These are phyloP conservation scores for Bimuria novae-zelandiae DNA, from an alignment of 2,329 filamentous ascomycete species.

Conservation along the genomic window DNA sequence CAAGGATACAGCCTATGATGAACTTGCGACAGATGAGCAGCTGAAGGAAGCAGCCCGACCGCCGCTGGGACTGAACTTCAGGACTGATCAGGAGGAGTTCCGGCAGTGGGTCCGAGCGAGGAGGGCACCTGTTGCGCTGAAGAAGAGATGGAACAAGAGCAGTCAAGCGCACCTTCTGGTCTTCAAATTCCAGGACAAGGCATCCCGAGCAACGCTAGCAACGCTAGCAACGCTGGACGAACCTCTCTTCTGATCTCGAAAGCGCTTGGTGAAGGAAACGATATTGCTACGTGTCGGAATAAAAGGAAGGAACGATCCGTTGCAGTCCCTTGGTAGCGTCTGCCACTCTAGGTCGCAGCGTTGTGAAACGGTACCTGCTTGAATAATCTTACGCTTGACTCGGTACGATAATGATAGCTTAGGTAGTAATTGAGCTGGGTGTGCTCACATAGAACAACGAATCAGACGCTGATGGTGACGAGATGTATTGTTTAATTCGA, in stretches of 20 bases:
- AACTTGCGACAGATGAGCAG: conserved; percentile 14
- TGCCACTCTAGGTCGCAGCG: too few relatives aligned
- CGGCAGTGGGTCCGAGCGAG: conserved; percentile 1
- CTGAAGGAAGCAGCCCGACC: not conserved
- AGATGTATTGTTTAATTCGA: not conserved
- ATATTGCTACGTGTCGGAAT: too few relatives aligned
- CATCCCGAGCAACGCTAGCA: too few relatives aligned
- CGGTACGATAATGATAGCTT: not conserved
- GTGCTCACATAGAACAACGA: not conserved
- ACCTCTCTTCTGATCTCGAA: too few relatives aligned
- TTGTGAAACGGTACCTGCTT: too few relatives aligned
- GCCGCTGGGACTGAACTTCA: not conserved
- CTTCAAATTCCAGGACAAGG: conserved; percentile 1
- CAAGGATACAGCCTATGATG: conserved; percentile 10
- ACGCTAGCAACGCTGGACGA: too few relatives aligned
- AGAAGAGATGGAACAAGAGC: not conserved
- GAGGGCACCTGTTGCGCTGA: not conserved
- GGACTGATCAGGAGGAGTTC: not conserved
- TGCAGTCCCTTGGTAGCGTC: too few relatives aligned
- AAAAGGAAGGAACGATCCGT: too few relatives aligned
- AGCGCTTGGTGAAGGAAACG: not conserved
- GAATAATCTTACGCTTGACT: too few relatives aligned
- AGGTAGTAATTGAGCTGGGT: not conserved
- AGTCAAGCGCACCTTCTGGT: conserved; percentile 2
- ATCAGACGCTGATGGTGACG: not conserved